Evolutionary conservation across 1,284 basidiomycete species (phyloP), one percentile per base, ranked within the genome.

Genomic region (Retiboletus flavoniger): DNA sequence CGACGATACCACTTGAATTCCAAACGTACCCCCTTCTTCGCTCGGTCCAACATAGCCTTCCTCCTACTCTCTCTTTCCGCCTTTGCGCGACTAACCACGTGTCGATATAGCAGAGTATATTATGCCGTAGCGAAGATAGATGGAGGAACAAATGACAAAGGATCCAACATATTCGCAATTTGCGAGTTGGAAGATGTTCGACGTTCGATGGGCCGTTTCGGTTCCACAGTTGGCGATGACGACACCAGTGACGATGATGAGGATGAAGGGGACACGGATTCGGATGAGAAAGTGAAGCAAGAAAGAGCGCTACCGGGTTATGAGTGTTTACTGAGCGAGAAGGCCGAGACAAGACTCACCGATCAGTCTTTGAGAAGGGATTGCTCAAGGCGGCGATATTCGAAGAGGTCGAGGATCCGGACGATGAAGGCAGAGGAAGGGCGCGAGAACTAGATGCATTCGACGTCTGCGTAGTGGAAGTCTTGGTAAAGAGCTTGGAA

Each of bases 21-120:
- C 19, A 19, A 26, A 65, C 65, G 14, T 60, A 67, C 65, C 54
- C 89, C 88, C 69, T 86, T 90, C 76, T 78, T 79, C 5, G 82
- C 85, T 28, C 88, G 80, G 54, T 79, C 83, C 63, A 79, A 73
- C 80, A 91, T 82, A 2, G 83, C 87, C 65, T 79, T 82, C 56
- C 79, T 67, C 61, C 76, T 75, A 62, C 86, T 88, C 63, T 83
- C 83, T 64, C 79, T 76, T 70, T 91, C 88, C 10, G 82, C 83
- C 72, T 75, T 83, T 34, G 87, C 85, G 21, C 87, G 86, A 61
- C 88, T 91, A 44, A 32, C 7, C 9, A 35, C 24, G 24, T 7
- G n/a, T 51, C n/a, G 28, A 61, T 60, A 65, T 43, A 44, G 32
- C 6, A 39, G 26, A 51, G 36, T 59, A 56, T 36, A 72, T 87